Evolutionary conservation across 179 eudicot species (phyloP), one percentile per base, ranked within the genome.

Genomic region (Sideroxylon spinosum): DNA sequence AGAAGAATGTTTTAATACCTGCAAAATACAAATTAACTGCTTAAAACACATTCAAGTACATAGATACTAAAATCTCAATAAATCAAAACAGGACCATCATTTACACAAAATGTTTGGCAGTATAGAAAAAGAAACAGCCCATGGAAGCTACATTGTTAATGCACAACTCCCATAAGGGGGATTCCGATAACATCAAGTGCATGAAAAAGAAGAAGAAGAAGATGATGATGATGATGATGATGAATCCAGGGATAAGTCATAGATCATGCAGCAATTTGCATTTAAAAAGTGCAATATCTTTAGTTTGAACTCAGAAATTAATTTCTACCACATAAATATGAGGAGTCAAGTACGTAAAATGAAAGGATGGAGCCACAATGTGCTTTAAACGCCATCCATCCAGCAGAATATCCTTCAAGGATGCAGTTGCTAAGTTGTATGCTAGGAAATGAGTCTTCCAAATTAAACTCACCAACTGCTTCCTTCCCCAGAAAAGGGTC

Each of bases 1-100:
- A 94, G 76, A 92, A 83, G 70, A 84, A 67, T 63, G 96, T 92
- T 83, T 91, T 92, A 67, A 92, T 19, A 83, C 98, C 98, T 94
- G 93, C 86, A 81, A 50, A 78, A 64, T 23, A 37, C 44, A 37
- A 55, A 63, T 71, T 29, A 13, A 8, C 9, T 37, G 59, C 26
- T 72, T 60, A 76, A 32, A 22, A 50, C 37, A 55, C 28, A 44
- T 37, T 37, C n/a, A 26, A 23, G 62, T 4, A 16, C 1, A 14
- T 25, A 2, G 19, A 57, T 26, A 55, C 14, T 57, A 7, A 13
- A 64, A 11, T 3, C 9, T 22, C 26, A 61, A 61, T 0, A 13
- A 25, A 23, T 12, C 11, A 10, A 13, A 25, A 10, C 68, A 13
- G 10, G 50, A 71, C 32, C 61, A 28, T 56, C 46, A 76, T 23